Conservation (phyloP, 192 early-diverging fungal species). For the Coemansia sp. region DNA sequence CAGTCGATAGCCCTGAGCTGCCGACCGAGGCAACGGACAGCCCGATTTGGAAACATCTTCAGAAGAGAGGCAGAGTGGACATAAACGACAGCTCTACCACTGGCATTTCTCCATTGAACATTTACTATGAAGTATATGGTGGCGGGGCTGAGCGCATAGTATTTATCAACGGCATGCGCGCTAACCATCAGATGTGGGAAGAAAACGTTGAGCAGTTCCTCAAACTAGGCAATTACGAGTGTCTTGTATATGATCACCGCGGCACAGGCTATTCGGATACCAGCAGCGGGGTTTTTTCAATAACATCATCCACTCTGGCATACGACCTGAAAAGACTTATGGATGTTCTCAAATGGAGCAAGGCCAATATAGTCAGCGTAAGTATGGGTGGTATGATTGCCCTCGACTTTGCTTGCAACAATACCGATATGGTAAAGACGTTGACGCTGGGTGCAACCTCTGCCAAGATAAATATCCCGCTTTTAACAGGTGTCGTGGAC, state of each 20-base stretch:
- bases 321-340: slow-evolving; percentile 68
- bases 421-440: slow-evolving; percentile 60
- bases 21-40: slow-evolving; percentile 41
- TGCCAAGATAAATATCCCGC: slow-evolving; percentile 35
- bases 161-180: slow-evolving; percentile 53
- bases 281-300: background rate
- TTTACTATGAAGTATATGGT: slow-evolving; percentile 53
- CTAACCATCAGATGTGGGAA: slow-evolving; percentile 51
- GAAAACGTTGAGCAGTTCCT: slow-evolving; percentile 59
- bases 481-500: slow-evolving; percentile 21
- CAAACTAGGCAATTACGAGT: slow-evolving; percentile 62
- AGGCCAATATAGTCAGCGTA: slow-evolving; percentile 72
- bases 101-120: background rate
- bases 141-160: slow-evolving; percentile 23
- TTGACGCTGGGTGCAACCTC: slow-evolving; percentile 42
- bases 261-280: slow-evolving; percentile 64
- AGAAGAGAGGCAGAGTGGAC: slow-evolving; percentile 37
- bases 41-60: slow-evolving; percentile 35
- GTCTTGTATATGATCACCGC: slow-evolving; percentile 81
- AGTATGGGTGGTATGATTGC: slow-evolving; percentile 90
- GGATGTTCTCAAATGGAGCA: slow-evolving; percentile 69
- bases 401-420: slow-evolving; percentile 63
- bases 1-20: background rate
- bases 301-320: slow-evolving; percentile 37
- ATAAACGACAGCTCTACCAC: slow-evolving; percentile 12